Evolutionary conservation across 306 rosid species (phyloP).

Genomic region (Fagus crenata): DNA sequence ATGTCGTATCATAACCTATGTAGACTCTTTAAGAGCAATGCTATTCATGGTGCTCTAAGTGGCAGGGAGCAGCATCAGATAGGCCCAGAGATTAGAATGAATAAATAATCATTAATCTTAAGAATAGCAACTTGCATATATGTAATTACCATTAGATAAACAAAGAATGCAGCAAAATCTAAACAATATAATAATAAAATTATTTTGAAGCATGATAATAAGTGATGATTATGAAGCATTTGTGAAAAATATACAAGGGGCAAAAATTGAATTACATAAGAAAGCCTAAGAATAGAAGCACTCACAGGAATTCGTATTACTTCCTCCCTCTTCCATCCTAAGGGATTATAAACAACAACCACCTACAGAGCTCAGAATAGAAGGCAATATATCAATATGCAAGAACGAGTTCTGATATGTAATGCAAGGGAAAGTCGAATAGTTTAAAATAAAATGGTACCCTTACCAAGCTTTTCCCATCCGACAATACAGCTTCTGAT

Average conservation of each 20-base stretch:
- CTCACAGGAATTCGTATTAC: slow-evolving; percentile 82
- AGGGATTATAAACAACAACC: slow-evolving; percentile 68
- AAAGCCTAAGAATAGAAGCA: slow-evolving; percentile 19
- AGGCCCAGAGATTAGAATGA: background rate
- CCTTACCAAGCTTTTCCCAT: slow-evolving; percentile 73
- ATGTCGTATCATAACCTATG: background rate
- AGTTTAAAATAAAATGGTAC: slow-evolving; percentile 14
- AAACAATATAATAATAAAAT: background rate
- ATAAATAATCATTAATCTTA: background rate
- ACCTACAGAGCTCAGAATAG: slow-evolving; percentile 38
- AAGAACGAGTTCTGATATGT: slow-evolving; percentile 4
- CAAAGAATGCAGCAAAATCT: background rate
- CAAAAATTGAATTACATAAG: background rate
- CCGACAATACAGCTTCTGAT: slow-evolving; percentile 61
- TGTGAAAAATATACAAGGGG: background rate
- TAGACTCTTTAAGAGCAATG: background rate
- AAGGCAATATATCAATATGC: slow-evolving; percentile 7
- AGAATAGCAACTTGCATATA: background rate
- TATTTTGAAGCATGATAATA: background rate
- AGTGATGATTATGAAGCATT: slow-evolving; percentile 8
- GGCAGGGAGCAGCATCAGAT: background rate
- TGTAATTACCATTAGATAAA: background rate
- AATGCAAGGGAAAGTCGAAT: slow-evolving; percentile 2
- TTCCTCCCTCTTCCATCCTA: slow-evolving; percentile 87
- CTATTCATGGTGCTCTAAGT: background rate